Conservation (phyloP, 148 eudicot genomes). For the Rheum nobile region DNA sequence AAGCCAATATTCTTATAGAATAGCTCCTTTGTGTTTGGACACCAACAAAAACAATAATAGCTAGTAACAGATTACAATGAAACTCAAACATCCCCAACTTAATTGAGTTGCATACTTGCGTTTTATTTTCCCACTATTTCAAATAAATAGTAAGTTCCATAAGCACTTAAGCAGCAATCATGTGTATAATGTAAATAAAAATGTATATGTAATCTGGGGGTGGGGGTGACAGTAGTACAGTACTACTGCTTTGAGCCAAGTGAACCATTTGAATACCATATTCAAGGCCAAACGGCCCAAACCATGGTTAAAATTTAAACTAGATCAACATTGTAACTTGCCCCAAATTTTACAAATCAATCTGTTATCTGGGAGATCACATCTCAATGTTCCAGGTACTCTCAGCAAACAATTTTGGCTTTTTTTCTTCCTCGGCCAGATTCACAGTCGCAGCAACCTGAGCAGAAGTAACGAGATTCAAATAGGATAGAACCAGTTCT, state of each 20-base stretch:
- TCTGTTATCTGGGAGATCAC: constrained; percentile 11
- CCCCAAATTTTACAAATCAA: neutral
- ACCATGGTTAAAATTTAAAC: neutral
- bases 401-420: constrained; percentile 46
- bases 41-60: neutral
- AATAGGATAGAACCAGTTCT: neutral
- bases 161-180: neutral
- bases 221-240: neutral
- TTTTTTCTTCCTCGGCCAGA: constrained; percentile 32
- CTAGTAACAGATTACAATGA: too few relatives aligned
- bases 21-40: too few relatives aligned
- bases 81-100: neutral
- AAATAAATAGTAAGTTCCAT: neutral
- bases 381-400: constrained; percentile 44
- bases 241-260: neutral
- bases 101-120: neutral
- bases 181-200: neutral
- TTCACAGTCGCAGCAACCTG: constrained; percentile 53
- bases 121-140: neutral
- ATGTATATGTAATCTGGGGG: neutral
- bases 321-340: neutral
- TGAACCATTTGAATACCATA: neutral
- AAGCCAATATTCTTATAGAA: neutral
- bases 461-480: neutral
- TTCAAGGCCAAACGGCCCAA: neutral